Evolutionary conservation across 2,329 filamentous ascomycete species (phyloP).

Genomic region (Colletotrichum scovillei): DNA sequence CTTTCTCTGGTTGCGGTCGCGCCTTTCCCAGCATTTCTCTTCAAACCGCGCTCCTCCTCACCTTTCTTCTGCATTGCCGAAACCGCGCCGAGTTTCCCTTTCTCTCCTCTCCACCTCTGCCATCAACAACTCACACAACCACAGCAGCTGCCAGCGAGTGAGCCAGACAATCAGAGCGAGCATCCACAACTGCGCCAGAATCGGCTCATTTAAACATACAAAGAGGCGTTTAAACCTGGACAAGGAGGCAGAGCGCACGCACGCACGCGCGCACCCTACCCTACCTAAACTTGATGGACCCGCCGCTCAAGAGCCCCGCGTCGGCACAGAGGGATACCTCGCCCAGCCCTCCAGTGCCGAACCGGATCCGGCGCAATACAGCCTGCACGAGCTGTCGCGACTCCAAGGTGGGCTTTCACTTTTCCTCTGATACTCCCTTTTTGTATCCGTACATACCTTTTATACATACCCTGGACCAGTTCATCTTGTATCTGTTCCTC

Average conservation of each 20-base stretch:
- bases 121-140: conserved; percentile 20
- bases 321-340: conserved; percentile 28
- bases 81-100: conserved; percentile 27
- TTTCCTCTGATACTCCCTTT: not conserved
- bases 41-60: conserved; percentile 2
- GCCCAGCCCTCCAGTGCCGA: conserved; percentile 34
- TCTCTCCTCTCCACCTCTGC: conserved; percentile 13
- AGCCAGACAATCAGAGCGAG: not conserved
- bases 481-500: not conserved
- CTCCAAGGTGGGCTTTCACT: conserved; percentile 47
- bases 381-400: conserved; percentile 46
- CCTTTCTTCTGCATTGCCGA: conserved; percentile 25
- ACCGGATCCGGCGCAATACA: conserved; percentile 45
- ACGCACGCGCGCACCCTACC: conserved; percentile 20
- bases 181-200: conserved; percentile 2
- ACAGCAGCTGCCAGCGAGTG: not conserved
- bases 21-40: not conserved
- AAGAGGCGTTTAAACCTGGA: not conserved
- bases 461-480: not conserved
- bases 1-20: not conserved
- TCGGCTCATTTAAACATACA: conserved; percentile 2
- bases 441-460: not conserved
- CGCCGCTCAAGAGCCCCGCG: conserved; percentile 31
- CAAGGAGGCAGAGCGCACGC: conserved; percentile 1
- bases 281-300: conserved; percentile 16